A percentile compares a stretch with the other conserved stretches of the same genome.
phyloP scores from a whole-genome alignment of 2,329 filamentous ascomycete genomes.

The Camillea tinctor region DNA sequence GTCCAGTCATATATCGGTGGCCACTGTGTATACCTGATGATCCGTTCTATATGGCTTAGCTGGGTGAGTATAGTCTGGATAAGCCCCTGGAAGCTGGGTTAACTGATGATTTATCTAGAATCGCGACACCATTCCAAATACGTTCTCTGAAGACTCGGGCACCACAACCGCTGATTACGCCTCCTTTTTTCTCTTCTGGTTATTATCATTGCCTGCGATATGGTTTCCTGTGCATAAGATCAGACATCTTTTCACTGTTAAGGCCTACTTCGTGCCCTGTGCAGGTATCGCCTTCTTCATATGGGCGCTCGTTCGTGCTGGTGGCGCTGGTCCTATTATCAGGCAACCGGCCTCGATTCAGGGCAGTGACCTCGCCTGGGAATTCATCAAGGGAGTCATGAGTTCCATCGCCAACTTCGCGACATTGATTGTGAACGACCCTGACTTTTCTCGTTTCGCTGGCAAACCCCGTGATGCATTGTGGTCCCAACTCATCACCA shows the following conservation, averaged over 20 bases:
- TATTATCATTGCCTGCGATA: constrained; percentile 75
- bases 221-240: constrained; percentile 90
- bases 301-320: constrained; percentile 79
- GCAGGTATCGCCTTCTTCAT: constrained; percentile 86
- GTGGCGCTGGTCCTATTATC: constrained; percentile 81
- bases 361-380: constrained; percentile 75
- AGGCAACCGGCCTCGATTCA: constrained; percentile 61
- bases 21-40: constrained; percentile 85
- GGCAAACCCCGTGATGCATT: constrained; percentile 71
- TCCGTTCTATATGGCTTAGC: constrained; percentile 75
- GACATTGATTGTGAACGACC: constrained; percentile 78
- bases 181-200: constrained; percentile 87
- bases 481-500: constrained; percentile 76
- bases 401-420: constrained; percentile 87
- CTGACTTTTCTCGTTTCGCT: constrained; percentile 84
- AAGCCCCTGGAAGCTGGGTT: background rate
- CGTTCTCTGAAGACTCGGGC: constrained; percentile 62
- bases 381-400: constrained; percentile 84
- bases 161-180: constrained; percentile 74
- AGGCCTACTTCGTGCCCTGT: constrained; percentile 77
- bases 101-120: constrained; percentile 33
- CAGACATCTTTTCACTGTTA: constrained; percentile 86
- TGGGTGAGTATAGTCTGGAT: constrained; percentile 46
- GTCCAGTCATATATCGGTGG: constrained; percentile 85
- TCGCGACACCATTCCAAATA: constrained; percentile 60